phyloP scores from a whole-genome alignment of 208 protist genomes.

The Leishmania guyanensis region DNA sequence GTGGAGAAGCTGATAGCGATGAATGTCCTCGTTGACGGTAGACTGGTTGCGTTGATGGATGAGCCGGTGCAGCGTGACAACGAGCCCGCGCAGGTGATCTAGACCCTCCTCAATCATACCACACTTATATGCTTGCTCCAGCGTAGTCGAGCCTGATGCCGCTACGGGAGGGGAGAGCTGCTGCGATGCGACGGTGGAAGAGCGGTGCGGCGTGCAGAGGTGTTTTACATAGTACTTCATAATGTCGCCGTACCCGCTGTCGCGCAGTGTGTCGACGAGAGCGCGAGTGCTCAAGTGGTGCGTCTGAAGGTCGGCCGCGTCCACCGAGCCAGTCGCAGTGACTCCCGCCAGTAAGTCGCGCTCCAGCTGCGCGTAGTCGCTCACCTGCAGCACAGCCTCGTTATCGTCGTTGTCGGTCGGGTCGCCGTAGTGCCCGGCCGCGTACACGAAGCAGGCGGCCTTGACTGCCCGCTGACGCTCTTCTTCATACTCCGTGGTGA shows the following conservation, averaged over 20 bases:
- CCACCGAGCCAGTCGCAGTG: constrained; percentile 55
- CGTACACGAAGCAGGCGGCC: constrained; percentile 44
- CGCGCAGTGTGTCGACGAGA: constrained; percentile 72
- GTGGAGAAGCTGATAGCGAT: constrained; percentile 84
- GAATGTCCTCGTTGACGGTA: constrained; percentile 89
- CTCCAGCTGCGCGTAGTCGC: constrained; percentile 76
- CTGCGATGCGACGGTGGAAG: neutral
- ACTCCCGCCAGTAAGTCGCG: constrained; percentile 53
- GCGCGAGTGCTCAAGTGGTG: constrained; percentile 72
- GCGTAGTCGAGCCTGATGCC: neutral
- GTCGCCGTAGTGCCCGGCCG: constrained; percentile 66
- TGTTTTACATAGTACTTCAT: constrained; percentile 35
- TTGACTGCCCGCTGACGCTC: constrained; percentile 47
- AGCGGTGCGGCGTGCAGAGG: constrained; percentile 25
- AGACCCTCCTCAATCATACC: constrained; percentile 48
- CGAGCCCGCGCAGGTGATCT: constrained; percentile 43
- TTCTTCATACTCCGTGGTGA: constrained; percentile 27
- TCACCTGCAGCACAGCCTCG: constrained; percentile 69
- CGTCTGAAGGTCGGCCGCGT: constrained; percentile 48
- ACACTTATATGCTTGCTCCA: constrained; percentile 24
- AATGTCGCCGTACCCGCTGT: constrained; percentile 53
- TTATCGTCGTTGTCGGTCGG: constrained; percentile 60
- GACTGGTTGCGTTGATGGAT: constrained; percentile 70
- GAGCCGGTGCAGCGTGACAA: constrained; percentile 49
- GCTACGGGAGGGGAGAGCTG: too few relatives aligned